These are phyloP conservation scores for Malus asiatica DNA, from an alignment of 306 rosid genomes.

Conservation along the genomic window DNA sequence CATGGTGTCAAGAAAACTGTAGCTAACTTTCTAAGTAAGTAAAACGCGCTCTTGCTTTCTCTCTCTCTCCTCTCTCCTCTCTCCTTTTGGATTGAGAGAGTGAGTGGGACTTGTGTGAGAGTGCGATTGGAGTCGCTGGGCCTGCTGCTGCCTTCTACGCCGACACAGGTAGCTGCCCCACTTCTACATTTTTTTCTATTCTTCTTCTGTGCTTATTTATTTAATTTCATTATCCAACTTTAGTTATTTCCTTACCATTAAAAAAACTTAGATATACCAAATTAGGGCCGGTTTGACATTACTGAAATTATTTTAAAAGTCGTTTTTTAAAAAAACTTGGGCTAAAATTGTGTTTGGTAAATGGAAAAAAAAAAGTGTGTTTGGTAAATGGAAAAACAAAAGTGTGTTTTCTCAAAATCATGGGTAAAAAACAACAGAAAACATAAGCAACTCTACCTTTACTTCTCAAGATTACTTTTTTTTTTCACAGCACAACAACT, in stretches of 20 bases:
- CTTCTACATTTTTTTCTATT: slow-evolving; percentile 18
- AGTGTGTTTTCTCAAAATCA: no score
- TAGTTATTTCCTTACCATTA: no score
- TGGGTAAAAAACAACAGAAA: no score
- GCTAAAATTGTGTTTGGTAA: no score
- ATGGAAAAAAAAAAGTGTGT: no score
- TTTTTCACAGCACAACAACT: no score
- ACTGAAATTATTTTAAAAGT: no score
- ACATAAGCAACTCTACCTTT: no score
- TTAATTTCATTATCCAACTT: neutral
- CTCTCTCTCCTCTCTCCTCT: neutral
- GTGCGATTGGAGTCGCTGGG: slow-evolving; percentile 1
- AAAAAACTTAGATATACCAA: no score
- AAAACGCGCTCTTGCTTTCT: neutral
- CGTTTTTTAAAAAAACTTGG: no score
- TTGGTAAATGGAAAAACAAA: no score
- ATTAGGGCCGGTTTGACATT: rapidly evolving
- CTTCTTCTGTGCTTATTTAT: neutral
- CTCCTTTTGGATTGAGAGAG: neutral
- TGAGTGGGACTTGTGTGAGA: neutral
- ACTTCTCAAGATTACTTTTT: no score
- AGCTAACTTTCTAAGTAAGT: neutral
- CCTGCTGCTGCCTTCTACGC: slow-evolving; percentile 18
- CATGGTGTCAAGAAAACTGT: neutral
- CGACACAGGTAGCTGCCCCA: slow-evolving; percentile 41